Base-by-base conservation (phyloP, 805 yeast species). In the Ogataea henricii region DNA sequence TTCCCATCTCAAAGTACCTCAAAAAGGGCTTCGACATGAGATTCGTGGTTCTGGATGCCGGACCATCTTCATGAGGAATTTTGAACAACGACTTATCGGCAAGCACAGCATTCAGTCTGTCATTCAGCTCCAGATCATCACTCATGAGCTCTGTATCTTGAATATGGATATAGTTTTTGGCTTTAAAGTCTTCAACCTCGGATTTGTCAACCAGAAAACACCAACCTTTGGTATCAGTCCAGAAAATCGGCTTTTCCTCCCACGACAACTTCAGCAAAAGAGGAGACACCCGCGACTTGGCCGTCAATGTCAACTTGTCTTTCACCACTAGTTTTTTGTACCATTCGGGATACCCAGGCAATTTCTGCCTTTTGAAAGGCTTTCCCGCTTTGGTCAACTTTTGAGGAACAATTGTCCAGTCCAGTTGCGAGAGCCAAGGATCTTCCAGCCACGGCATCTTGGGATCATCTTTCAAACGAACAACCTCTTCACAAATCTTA, bases 341-440 rank as follows among this genome's bases (percentile, higher is more conserved):
- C 99, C 99, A 94, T 55, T 85, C 85, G 0, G 99, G 99, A 58
- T 76, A 89, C 0, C 97, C 98, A 0, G 96, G 95, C 40, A 89
- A 62, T 57, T 80, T 89, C 64, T 89, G 96, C 21, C 78, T 81
- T 46, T 88, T 87, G 20, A 71, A 76, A 1, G 89, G 87, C 3
- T 67, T 69, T 2, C 94, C 96, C 32, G 78, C 73, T 60, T 89
- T 89, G 12, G 84, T 87, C 35, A 81, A 53, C 44, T 81, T 76
- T 0, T 76, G 63, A 1, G 87, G 85, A 26, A 72, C 73, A 1
- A 85, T 69, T 0, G 82, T 77, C 99, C 99, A 94, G 64, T 94
- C 89, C 48, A 94, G 71, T 65, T 95, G 99, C 2, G 76, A 72
- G 33, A 91, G 71, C 99, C 99, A 95, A 0, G 96, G 96, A 61